Base-by-base conservation (phyloP, 805 yeast genomes). In the Wickerhamiella musiphila region DNA sequence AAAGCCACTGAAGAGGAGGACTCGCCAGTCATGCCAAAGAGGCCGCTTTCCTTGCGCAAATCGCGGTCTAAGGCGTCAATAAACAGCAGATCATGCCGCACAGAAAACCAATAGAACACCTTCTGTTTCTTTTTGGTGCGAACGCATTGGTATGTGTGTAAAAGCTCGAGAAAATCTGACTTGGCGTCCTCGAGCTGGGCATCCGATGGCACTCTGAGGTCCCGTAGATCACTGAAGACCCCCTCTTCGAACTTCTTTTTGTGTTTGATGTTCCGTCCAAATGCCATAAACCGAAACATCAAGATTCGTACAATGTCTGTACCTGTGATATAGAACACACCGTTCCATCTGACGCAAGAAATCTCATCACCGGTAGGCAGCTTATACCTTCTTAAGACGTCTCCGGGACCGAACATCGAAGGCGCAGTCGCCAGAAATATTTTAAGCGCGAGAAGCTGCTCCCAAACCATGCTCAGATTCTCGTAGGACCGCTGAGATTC, bases 221-320 rank as follows among this genome's bases (percentile, higher is more conserved):
- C 70, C 43, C 98, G 68, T 41, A 86, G 58, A 52, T 90, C 96
- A 6, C 93, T 77, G 45, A 90, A 86, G 18, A 86, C 73, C 14
- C 96, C 95, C 57, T 86, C 98, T 58, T 86, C 96, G 51, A 86
- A 86, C 57, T 90, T 86, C 56, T 90, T 84, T 44, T 93, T 63
- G 53, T 90, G 94, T 13, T 68, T 53, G 16, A 90, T 72, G 38
- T 68, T 68, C 40, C 96, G 64, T 1, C 98, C 98, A 58, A 86
- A 79, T 44, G 82, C 83, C 44, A 75, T 76, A 58, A 86, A 78
- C 43, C 86, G 71, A 53, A 78, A 90, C 12, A 83, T 77, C 31
- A 86, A 69, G 53, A 94, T 81, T 36, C 94, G 70, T 29, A 90
- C 94, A 36, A 86, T 86, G 59, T 90, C 96, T 1, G 96, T 86